phyloP scores from a whole-genome alignment of 768 basidiomycete genomes.

The Leucogyrophana mollusca region DNA sequence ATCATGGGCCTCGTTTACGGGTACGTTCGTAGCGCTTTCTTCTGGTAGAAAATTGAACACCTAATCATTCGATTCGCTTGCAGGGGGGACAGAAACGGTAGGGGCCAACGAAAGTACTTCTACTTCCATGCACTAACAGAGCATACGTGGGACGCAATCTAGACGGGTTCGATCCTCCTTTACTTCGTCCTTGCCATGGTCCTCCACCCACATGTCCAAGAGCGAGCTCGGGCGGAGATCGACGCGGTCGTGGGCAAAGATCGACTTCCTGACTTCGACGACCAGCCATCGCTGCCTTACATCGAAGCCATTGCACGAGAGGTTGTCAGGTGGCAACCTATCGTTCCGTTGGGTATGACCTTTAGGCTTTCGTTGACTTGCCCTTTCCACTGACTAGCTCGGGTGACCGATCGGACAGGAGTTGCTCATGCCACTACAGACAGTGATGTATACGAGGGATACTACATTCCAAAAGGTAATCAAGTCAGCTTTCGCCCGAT shows the following conservation, averaged over 20 bases:
- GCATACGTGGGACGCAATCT: background rate
- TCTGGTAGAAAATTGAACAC: background rate
- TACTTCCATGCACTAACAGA: background rate
- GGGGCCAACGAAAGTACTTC: background rate
- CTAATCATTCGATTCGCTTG: constrained; percentile 14
- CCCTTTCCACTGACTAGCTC: background rate
- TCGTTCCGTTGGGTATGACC: background rate
- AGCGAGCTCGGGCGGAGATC: constrained; percentile 15
- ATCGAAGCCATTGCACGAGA: constrained; percentile 33
- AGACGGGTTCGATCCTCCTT: constrained; percentile 11
- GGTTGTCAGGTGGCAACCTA: constrained; percentile 26
- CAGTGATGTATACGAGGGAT: background rate
- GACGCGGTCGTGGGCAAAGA: constrained; percentile 10
- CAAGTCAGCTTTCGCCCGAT: background rate
- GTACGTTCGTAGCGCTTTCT: constrained; percentile 16
- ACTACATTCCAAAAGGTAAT: background rate
- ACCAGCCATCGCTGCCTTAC: constrained; percentile 25
- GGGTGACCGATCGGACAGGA: background rate
- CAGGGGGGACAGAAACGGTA: constrained; percentile 38
- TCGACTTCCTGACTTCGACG: constrained; percentile 5
- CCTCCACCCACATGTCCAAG: constrained; percentile 16
- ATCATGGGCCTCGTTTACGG: constrained; percentile 9
- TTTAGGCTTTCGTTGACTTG: background rate
- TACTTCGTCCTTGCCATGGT: constrained; percentile 19
- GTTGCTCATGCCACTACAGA: background rate